Evolutionary conservation across 352 stramenopile genomes (phyloP).

Genomic region (Phytophthora palmivora): DNA sequence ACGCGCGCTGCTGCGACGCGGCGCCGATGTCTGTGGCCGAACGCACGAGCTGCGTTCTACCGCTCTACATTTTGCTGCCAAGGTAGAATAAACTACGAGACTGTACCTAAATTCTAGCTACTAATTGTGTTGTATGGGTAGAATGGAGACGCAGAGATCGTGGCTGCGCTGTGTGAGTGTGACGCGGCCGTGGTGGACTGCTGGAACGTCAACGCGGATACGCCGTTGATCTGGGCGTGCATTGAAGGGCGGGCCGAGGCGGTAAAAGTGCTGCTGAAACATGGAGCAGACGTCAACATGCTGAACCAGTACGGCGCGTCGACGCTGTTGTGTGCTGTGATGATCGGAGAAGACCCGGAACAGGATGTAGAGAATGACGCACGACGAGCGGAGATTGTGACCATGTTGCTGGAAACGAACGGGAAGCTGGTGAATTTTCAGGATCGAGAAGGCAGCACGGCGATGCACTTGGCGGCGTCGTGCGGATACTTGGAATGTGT

Average conservation of each 20-base stretch:
- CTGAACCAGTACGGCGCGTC: conserved; percentile 79
- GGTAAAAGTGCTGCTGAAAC: conserved; percentile 69
- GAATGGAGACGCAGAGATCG: conserved; percentile 71
- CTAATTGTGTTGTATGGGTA: conserved; percentile 24
- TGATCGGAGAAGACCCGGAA: conserved; percentile 80
- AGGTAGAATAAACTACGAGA: conserved; percentile 50
- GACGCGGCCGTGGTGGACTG: conserved; percentile 62
- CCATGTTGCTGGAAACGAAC: conserved; percentile 67
- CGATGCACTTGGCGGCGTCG: conserved; percentile 81
- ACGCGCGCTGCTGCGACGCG: conserved; percentile 57
- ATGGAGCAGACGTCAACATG: conserved; percentile 69
- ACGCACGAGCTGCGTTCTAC: conserved; percentile 82
- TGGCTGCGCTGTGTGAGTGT: conserved; percentile 75
- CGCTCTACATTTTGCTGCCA: conserved; percentile 82
- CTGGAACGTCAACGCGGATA: conserved; percentile 82
- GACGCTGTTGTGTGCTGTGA: conserved; percentile 76
- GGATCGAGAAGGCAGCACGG: conserved; percentile 82
- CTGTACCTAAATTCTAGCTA: background rate
- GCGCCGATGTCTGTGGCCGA: conserved; percentile 64
- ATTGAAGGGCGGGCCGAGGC: conserved; percentile 76
- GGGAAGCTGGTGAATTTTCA: conserved; percentile 80
- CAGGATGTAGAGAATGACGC: conserved; percentile 54
- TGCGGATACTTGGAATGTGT: conserved; percentile 81
- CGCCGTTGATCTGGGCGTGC: conserved; percentile 82
- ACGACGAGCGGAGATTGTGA: conserved; percentile 63